Conservation (phyloP, 352 stramenopile genomes). For the Phytophthora sp. region DNA sequence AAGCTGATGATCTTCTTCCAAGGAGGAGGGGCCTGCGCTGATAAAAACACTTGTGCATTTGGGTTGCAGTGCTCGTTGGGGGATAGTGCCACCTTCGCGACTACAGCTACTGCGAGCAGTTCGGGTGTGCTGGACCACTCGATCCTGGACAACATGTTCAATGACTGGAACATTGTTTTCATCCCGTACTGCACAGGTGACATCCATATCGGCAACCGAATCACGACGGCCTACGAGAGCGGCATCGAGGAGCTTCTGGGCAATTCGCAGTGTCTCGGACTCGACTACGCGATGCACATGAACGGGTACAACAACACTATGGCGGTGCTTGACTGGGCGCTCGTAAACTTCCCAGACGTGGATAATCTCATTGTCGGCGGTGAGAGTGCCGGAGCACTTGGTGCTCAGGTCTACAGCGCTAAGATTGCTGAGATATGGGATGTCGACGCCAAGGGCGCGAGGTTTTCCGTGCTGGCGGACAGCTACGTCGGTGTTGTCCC, state of each 20-base stretch:
- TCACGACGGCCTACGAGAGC: constrained; percentile 31
- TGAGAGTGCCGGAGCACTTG: constrained; percentile 61
- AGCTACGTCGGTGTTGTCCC: constrained; percentile 65
- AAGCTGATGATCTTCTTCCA: constrained; percentile 76
- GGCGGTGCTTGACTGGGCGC: constrained; percentile 62
- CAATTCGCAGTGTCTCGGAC: constrained; percentile 39
- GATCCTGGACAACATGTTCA: constrained; percentile 62
- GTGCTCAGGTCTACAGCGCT: constrained; percentile 46
- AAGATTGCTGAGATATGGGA: constrained; percentile 61
- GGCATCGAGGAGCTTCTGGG: constrained; percentile 42
- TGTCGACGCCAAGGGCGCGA: constrained; percentile 45
- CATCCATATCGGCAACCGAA: constrained; percentile 59
- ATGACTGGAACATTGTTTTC: constrained; percentile 77
- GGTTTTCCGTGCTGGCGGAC: constrained; percentile 53
- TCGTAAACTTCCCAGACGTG: constrained; percentile 61
- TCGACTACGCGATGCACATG: constrained; percentile 56
- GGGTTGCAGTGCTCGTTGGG: constrained; percentile 54
- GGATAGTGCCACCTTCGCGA: constrained; percentile 46
- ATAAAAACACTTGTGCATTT: constrained; percentile 65
- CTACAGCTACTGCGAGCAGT: constrained; percentile 46
- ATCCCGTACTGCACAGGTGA: constrained; percentile 79
- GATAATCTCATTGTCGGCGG: constrained; percentile 58
- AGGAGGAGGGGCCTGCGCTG: constrained; percentile 61
- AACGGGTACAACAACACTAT: constrained; percentile 73
- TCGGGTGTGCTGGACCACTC: constrained; percentile 54